Conservation (phyloP, 108 stramenopile genomes). For the Skeletonema marinoi region DNA sequence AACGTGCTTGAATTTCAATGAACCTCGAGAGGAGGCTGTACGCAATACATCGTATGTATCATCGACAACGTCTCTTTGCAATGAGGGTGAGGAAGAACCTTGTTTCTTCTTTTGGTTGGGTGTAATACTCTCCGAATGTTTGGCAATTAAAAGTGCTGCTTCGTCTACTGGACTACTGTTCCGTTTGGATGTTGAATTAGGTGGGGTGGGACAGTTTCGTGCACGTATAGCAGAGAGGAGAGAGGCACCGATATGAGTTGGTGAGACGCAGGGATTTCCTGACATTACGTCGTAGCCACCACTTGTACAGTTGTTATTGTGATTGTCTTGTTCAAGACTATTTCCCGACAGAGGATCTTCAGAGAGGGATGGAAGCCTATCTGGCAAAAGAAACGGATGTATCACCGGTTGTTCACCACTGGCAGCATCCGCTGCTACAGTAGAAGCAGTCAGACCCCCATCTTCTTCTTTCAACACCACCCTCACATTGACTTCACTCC, state of each 20-base stretch:
- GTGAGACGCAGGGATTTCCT: not conserved
- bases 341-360: not conserved
- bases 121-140: not conserved
- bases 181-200: not conserved
- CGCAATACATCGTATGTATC: not conserved
- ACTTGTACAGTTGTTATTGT: not conserved
- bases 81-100: not conserved
- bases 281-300: not conserved
- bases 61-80: not conserved
- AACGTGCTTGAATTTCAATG: not conserved
- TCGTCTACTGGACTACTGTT: not conserved
- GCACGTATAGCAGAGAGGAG: slow-evolving; percentile 42
- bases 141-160: not conserved
- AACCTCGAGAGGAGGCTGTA: not conserved
- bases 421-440: not conserved
- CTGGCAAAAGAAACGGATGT: not conserved
- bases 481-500: slow-evolving; percentile 27
- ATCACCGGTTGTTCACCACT: not conserved
- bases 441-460: not conserved
- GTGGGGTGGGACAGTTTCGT: slow-evolving; percentile 14
- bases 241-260: slow-evolving; percentile 35
- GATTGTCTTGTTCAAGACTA: not conserved
- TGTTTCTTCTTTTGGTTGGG: not conserved
- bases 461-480: slow-evolving; percentile 31
- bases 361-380: not conserved